Conservation (phyloP, 2,329 filamentous ascomycete genomes). For the Apiospora koreana region DNA sequence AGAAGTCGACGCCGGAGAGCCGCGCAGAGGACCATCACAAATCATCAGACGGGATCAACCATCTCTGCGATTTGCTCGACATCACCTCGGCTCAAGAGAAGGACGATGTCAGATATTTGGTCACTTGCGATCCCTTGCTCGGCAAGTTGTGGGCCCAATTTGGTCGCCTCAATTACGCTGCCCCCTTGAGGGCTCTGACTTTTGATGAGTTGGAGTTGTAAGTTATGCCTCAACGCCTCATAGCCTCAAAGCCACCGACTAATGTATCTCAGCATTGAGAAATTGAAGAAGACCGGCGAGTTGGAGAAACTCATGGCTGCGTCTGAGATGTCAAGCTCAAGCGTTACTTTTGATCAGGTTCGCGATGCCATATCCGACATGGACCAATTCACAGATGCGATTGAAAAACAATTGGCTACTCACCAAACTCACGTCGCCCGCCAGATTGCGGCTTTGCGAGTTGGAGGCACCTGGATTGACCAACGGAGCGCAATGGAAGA, state of each 20-base stretch:
- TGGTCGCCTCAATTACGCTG: not conserved
- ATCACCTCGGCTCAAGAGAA: not conserved
- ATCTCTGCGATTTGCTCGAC: not conserved
- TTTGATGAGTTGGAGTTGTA: constrained; percentile 12
- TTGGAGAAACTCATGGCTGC: constrained; percentile 12
- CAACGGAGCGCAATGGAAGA: constrained; percentile 10
- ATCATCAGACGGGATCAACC: not conserved
- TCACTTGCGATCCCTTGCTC: not conserved
- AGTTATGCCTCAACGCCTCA: not conserved
- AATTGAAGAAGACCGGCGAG: constrained; percentile 11
- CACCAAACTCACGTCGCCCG: constrained; percentile 11
- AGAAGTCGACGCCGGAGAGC: constrained; percentile 2
- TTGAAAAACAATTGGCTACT: constrained; percentile 7
- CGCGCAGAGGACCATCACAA: not conserved
- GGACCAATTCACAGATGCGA: constrained; percentile 11
- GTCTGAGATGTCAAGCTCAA: constrained; percentile 9
- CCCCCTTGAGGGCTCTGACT: constrained; percentile 1
- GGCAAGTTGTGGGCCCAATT: not conserved
- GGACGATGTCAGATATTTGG: not conserved
- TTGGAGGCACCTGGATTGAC: not conserved
- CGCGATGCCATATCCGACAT: constrained; percentile 14
- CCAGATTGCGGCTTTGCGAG: not conserved
- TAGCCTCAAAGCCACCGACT: not conserved
- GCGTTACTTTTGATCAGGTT: constrained; percentile 9
- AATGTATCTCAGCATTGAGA: not conserved